Percentiles rank a stretch among this genome's conserved stretches.
Evolutionary conservation across 192 early-diverging fungal species (phyloP).

Genomic region (Jimgerdemannia flammicorona): DNA sequence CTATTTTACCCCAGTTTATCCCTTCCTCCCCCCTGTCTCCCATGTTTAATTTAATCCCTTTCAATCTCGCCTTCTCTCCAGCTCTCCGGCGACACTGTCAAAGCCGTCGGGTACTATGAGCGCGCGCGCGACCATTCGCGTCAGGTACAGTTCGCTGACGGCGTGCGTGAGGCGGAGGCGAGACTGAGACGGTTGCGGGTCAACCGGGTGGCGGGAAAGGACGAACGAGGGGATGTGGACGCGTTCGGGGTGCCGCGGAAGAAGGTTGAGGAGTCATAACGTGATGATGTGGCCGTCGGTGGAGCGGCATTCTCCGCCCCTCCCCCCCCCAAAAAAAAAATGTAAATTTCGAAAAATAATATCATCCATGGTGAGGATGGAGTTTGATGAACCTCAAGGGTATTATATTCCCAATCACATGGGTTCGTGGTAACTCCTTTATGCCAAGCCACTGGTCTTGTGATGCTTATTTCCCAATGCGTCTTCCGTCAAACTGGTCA

Average conservation of each 20-base stretch:
- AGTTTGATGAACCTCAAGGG: too few species aligned
- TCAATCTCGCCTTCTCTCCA: neutral
- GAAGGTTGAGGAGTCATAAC: too few species aligned
- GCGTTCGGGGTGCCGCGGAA: neutral
- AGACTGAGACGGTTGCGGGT: constrained; percentile 30
- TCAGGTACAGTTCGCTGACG: constrained; percentile 30
- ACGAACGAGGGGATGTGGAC: neutral
- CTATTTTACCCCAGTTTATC: neutral
- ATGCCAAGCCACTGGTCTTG: too few species aligned
- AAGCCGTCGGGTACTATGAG: constrained; percentile 36
- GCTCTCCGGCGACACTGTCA: constrained; percentile 35
- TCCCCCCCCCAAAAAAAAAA: too few species aligned
- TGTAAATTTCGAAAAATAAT: too few species aligned
- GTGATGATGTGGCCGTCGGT: too few species aligned
- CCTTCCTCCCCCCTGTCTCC: neutral
- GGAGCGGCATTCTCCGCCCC: too few species aligned
- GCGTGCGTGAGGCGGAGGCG: constrained; percentile 36
- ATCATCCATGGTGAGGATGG: too few species aligned
- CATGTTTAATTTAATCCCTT: neutral
- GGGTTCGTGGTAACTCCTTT: too few species aligned
- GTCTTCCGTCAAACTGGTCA: too few species aligned
- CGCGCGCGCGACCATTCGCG: constrained; percentile 37
- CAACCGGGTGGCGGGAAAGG: neutral
- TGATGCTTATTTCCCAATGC: too few species aligned
- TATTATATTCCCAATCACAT: too few species aligned